Conservation (phyloP, 2,329 filamentous ascomycete species). For the Talaromyces amestolkiae region DNA sequence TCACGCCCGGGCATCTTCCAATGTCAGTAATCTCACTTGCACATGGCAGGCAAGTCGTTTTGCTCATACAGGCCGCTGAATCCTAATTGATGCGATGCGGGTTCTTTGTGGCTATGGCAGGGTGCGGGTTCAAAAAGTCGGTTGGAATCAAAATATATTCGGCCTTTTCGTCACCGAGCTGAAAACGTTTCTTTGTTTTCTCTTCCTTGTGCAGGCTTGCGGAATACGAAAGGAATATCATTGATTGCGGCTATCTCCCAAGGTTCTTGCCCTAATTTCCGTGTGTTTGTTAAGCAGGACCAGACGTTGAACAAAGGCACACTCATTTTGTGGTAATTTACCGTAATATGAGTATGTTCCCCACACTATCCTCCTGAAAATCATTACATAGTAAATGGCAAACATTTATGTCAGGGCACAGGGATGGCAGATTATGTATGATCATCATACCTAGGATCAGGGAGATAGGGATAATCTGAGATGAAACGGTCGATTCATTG, state of each 20-base stretch:
- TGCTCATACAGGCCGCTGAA: not conserved
- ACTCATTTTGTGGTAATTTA: not conserved
- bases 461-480: constrained; percentile 6
- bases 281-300: not conserved
- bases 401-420: not conserved
- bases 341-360: not conserved
- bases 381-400: not conserved
- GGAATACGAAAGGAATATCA: not conserved
- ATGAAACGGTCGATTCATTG: constrained; percentile 8
- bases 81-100: not conserved
- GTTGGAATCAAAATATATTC: not conserved
- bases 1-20: not conserved
- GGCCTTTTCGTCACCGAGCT: not conserved
- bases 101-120: not conserved
- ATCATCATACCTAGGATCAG: not conserved
- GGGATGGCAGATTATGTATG: not conserved
- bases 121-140: not conserved
- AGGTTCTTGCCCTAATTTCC: not conserved
- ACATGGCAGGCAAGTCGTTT: not conserved
- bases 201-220: not conserved
- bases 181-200: not conserved
- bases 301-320: not conserved
- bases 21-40: not conserved
- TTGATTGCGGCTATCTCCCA: constrained; percentile 8
- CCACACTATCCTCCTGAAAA: not conserved